Evolutionary conservation across 495 filamentous ascomycete species (phyloP).

Genomic region (Rusavskia elegans): DNA sequence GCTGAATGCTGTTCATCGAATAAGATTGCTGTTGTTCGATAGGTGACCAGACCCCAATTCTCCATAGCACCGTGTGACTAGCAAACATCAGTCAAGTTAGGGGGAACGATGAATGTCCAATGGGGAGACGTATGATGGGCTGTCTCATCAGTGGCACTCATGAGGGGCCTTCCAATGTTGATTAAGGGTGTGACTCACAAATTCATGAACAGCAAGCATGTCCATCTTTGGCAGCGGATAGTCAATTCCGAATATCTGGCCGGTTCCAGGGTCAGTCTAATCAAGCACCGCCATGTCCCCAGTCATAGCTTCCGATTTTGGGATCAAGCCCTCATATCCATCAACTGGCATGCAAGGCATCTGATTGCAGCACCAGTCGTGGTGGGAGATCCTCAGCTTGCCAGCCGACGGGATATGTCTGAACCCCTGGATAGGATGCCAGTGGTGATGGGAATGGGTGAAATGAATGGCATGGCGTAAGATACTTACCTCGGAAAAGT

Average conservation of each 20-base stretch:
- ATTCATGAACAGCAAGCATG: conserved; percentile 91
- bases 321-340: too few species aligned
- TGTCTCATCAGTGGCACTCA: conserved; percentile 5
- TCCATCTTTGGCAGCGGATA: conserved; percentile 94
- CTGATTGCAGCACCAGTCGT: too few species aligned
- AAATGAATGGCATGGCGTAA: not conserved
- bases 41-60: conserved; percentile 94
- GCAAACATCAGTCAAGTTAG: conserved; percentile 13
- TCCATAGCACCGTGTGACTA: conserved; percentile 59
- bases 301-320: too few species aligned
- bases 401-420: too few species aligned
- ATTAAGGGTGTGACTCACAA: conserved; percentile 37
- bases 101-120: not conserved
- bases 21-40: conserved; percentile 81
- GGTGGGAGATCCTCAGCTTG: too few species aligned
- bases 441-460: not conserved
- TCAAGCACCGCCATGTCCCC: too few species aligned
- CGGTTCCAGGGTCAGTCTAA: too few species aligned
- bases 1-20: conserved; percentile 88
- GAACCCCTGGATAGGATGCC: too few species aligned
- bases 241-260: conserved; percentile 68
- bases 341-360: too few species aligned
- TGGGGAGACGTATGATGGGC: conserved; percentile 18
- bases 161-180: conserved; percentile 6
- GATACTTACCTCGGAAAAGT: conserved; percentile 62